These are phyloP conservation scores for Sphagnurus paluster DNA, from an alignment of 1,284 basidiomycete genomes.

Conservation along the genomic window DNA sequence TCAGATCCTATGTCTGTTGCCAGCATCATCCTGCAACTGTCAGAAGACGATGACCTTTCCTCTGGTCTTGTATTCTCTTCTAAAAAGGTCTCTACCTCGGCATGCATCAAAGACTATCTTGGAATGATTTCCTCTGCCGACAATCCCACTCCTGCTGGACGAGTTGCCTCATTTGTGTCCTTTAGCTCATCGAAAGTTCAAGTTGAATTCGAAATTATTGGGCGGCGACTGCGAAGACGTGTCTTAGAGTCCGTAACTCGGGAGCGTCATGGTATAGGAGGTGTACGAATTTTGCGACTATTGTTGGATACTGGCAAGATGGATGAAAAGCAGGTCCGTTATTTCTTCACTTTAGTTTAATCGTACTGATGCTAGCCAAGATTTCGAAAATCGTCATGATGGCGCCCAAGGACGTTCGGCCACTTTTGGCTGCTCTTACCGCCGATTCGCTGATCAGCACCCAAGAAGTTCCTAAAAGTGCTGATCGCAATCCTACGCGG, in stretches of 20 bases:
- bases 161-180: slow-evolving; percentile 67
- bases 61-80: slow-evolving; percentile 56
- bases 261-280: slow-evolving; percentile 85
- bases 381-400: slow-evolving; percentile 94
- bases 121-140: slow-evolving; percentile 77
- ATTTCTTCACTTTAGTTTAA: neutral
- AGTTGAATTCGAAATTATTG: slow-evolving; percentile 82
- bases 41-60: slow-evolving; percentile 58
- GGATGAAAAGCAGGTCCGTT: slow-evolving; percentile 88
- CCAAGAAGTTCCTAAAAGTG: slow-evolving; percentile 88
- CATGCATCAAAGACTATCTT: slow-evolving; percentile 74
- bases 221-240: slow-evolving; percentile 67
- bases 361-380: slow-evolving; percentile 40
- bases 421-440: slow-evolving; percentile 77
- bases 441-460: slow-evolving; percentile 82
- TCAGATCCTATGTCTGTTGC: slow-evolving; percentile 65
- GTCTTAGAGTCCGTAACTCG: slow-evolving; percentile 81
- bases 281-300: slow-evolving; percentile 82
- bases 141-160: slow-evolving; percentile 73
- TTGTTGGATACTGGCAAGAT: slow-evolving; percentile 90
- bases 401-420: slow-evolving; percentile 84
- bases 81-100: slow-evolving; percentile 58
- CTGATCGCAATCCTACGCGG: slow-evolving; percentile 81
- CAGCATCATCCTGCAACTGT: slow-evolving; percentile 58
- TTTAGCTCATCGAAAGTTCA: slow-evolving; percentile 71